Conservation (phyloP, 1,139 yeast species). For the Meyerozyma carpophila region DNA sequence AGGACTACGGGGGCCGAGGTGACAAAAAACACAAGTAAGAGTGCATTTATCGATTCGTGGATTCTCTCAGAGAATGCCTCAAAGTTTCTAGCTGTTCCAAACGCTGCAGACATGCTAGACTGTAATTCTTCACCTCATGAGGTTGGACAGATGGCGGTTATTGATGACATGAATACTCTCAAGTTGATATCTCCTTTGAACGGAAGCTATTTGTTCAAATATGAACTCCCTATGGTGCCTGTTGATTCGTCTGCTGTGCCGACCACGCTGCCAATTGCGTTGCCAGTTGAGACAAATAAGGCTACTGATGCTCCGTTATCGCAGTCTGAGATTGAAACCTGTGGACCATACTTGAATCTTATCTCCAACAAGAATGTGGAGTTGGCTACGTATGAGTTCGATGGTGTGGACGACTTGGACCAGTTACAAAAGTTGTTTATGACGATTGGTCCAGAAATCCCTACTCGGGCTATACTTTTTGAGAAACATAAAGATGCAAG, state of each 20-base stretch:
- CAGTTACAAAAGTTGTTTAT: slow-evolving; percentile 10
- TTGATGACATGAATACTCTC: slow-evolving; percentile 32
- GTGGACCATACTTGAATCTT: slow-evolving; percentile 49
- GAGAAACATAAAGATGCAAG: not conserved
- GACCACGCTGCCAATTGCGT: slow-evolving; percentile 1
- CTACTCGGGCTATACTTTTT: slow-evolving; percentile 7
- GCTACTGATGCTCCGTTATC: slow-evolving; percentile 35
- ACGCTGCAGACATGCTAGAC: slow-evolving; percentile 12
- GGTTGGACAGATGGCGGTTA: slow-evolving; percentile 32
- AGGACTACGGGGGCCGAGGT: slow-evolving; percentile 9
- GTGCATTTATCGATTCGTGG: slow-evolving; percentile 34
- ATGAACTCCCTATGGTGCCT: slow-evolving; percentile 33
- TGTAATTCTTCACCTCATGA: slow-evolving; percentile 1
- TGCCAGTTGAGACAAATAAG: not conserved
- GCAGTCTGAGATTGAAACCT: slow-evolving; percentile 62
- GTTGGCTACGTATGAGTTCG: slow-evolving; percentile 25
- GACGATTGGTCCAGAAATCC: slow-evolving; percentile 17
- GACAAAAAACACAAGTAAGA: slow-evolving; percentile 3
- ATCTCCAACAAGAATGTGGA: slow-evolving; percentile 36
- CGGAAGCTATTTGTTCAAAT: slow-evolving; percentile 41
- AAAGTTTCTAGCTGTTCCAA: slow-evolving; percentile 28
- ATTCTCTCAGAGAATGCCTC: slow-evolving; percentile 31
- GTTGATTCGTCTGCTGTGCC: slow-evolving; percentile 4
- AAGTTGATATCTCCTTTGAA: slow-evolving; percentile 38
- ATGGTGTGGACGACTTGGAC: slow-evolving; percentile 5